Conservation (phyloP, 177 flowering plant species). For the Vitis hybrid region DNA sequence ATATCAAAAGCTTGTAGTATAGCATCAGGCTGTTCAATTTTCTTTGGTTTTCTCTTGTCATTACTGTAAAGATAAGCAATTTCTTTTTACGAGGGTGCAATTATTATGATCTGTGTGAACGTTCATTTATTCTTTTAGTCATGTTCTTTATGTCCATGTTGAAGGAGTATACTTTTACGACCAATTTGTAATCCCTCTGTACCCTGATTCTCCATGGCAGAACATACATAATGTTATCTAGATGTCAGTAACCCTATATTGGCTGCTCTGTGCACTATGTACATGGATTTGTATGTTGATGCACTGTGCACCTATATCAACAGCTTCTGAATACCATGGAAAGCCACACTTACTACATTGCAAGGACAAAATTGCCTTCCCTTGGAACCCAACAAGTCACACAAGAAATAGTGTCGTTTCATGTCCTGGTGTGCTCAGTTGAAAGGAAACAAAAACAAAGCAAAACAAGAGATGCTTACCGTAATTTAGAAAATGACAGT, state of each 20-base stretch:
- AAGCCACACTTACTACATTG: neutral
- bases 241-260: neutral
- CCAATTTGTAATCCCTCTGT: neutral
- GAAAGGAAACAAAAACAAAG: too few relatives aligned
- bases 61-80: neutral
- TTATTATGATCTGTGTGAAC: neutral
- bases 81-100: neutral
- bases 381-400: neutral
- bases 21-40: neutral
- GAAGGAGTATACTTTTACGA: neutral
- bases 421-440: neutral
- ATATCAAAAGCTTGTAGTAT: neutral
- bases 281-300: too few relatives aligned
- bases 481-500: too few relatives aligned
- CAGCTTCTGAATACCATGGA: too few relatives aligned
- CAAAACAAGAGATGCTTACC: too few relatives aligned
- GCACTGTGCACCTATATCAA: too few relatives aligned
- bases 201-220: neutral
- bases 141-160: neutral
- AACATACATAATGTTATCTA: neutral
- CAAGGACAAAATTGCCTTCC: neutral
- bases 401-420: neutral
- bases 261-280: too few relatives aligned
- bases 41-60: neutral
- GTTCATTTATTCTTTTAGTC: slow-evolving; percentile 2